Conservation (phyloP, 192 early-diverging fungal species). For the Backusella australiensis region DNA sequence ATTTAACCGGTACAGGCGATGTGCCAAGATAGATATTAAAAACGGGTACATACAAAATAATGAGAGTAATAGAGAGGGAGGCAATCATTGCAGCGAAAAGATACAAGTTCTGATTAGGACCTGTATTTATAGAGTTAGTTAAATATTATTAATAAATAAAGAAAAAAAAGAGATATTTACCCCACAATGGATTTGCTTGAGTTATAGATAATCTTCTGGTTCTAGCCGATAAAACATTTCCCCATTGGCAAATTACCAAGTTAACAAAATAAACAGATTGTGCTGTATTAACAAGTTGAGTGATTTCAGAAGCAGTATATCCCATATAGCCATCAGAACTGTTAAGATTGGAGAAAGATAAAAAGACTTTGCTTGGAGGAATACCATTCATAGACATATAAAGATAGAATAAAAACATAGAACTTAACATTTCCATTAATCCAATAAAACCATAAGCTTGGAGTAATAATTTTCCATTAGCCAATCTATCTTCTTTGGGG, state of each 20-base stretch:
- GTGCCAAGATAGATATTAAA: constrained; percentile 61
- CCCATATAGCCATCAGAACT: constrained; percentile 38
- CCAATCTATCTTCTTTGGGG: constrained; percentile 64
- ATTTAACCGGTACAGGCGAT: constrained; percentile 55
- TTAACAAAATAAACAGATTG: constrained; percentile 65
- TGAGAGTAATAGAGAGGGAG: constrained; percentile 44
- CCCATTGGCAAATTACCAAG: constrained; percentile 60
- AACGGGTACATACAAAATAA: constrained; percentile 52
- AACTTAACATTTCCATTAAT: constrained; percentile 60
- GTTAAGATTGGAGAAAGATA: constrained; percentile 37
- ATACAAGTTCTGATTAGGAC: constrained; percentile 51
- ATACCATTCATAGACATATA: constrained; percentile 57
- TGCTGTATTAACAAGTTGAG: constrained; percentile 41
- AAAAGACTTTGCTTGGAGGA: constrained; percentile 46
- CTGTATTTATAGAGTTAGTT: neutral
- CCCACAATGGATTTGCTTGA: constrained; percentile 61
- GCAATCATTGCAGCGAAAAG: constrained; percentile 53
- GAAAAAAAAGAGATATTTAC: neutral
- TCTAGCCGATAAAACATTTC: constrained; percentile 54
- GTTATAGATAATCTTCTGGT: constrained; percentile 57
- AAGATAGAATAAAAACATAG: constrained; percentile 69
- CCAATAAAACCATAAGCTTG: constrained; percentile 85
- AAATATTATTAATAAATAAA: neutral
- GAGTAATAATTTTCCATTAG: constrained; percentile 59
- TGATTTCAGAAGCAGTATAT: constrained; percentile 40